These are phyloP conservation scores for Zopfochytrium polystomum DNA, from an alignment of 371 early-diverging fungal genomes.

Conservation along the genomic window DNA sequence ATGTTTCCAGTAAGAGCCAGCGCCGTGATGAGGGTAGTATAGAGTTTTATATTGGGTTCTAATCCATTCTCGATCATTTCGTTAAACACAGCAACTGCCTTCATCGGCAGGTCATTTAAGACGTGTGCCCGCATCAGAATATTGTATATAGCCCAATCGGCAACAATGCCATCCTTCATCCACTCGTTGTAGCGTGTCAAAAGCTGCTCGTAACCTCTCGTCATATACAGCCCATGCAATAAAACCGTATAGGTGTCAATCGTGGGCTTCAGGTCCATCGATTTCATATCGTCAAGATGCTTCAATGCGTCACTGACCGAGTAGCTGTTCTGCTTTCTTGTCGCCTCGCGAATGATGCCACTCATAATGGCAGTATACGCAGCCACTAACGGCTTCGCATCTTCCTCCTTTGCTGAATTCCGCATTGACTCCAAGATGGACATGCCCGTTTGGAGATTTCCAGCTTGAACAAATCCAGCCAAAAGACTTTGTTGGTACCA, in stretches of 20 bases:
- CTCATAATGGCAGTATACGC: not conserved
- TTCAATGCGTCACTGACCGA: not conserved
- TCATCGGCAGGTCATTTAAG: constrained; percentile 9
- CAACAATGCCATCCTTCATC: constrained; percentile 12
- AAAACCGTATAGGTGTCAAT: constrained; percentile 17
- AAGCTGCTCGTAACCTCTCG: constrained; percentile 14
- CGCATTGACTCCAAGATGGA: no score
- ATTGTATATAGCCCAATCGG: constrained; percentile 25
- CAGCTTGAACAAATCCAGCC: no score
- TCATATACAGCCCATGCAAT: constrained; percentile 14
- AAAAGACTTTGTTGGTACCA: no score
- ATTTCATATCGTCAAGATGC: constrained; percentile 7
- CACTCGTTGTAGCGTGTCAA: constrained; percentile 10
- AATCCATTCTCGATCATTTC: constrained; percentile 23
- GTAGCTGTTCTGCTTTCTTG: not conserved
- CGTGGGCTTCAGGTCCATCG: constrained; percentile 15
- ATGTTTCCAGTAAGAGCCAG: constrained; percentile 14
- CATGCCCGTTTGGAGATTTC: no score
- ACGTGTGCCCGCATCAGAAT: constrained; percentile 26
- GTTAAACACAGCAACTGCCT: constrained; percentile 18
- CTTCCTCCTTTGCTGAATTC: no score
- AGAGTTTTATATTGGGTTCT: constrained; percentile 11
- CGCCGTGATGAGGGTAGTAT: constrained; percentile 17
- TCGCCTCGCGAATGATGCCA: not conserved
- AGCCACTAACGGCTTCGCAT: no score